Conservation (phyloP, 2,329 filamentous ascomycete genomes). For the Trichoderma koningiopsis region DNA sequence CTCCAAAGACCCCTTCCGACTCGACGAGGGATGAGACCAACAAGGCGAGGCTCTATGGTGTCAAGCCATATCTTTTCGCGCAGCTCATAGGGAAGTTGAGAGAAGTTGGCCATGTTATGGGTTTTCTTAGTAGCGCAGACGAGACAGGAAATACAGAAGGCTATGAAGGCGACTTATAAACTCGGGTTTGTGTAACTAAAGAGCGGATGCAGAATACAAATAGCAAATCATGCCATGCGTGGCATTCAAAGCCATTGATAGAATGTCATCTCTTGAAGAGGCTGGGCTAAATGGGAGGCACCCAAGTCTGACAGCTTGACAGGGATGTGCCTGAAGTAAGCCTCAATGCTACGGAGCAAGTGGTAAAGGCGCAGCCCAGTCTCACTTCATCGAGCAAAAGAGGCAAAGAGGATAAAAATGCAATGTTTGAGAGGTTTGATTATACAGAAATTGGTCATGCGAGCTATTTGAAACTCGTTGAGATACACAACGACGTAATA, state of each 20-base stretch:
- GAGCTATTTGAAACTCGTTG: background rate
- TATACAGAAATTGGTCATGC: background rate
- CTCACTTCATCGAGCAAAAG: background rate
- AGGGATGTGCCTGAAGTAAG: constrained; percentile 2
- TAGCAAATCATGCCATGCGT: background rate
- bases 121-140: background rate
- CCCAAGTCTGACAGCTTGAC: background rate
- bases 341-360: background rate
- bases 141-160: background rate
- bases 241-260: background rate
- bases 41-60: constrained; percentile 15
- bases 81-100: constrained; percentile 9
- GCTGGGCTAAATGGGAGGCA: background rate
- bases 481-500: background rate
- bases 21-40: constrained; percentile 1
- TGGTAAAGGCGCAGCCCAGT: background rate
- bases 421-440: background rate
- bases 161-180: background rate
- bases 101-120: constrained; percentile 9
- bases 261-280: background rate
- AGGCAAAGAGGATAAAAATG: background rate
- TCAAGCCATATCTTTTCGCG: constrained; percentile 19
- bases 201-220: background rate
- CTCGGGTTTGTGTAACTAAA: background rate
- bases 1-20: constrained; percentile 3